Evolutionary conservation across 345 rosid genomes (phyloP), one percentile per base, ranked within the genome.

Genomic region (Linum tenue): DNA sequence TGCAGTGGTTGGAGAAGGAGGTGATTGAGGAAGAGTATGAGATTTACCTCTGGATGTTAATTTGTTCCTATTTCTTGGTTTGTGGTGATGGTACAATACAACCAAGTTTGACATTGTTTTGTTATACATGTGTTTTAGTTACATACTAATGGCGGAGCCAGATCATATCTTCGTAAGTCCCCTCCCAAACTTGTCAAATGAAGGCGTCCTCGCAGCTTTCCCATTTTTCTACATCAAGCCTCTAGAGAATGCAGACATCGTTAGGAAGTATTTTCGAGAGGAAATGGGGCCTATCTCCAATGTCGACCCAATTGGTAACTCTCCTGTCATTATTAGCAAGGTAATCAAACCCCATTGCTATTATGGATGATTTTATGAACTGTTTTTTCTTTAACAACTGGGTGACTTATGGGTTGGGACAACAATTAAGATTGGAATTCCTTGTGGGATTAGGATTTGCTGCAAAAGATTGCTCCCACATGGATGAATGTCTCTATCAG

Each of bases 401-500:
- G 31, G 31, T 22, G 31, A 22, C 31, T 22, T 22, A 22, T 22
- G 31, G 31, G 31, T 22, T 22, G 31, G 31, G 31, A 22, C 31
- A 22, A 22, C 31, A 0, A 22, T 22, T 22, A 22, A 22, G 73
- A 55, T 63, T 67, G 63, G 68, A 17, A 56, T 14, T 64, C 55
- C 57, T 37, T 56, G n/a, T 64, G 55, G 51, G 72, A 62, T 55
- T 64, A 89, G 97, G 90, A 82, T 63, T 87, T 89, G 64, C 89
- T 95, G 55, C 72, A 81, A 80, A 91, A 84, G 80, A 94, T 94
- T 73, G 96, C 97, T 69, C 96, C 99, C 5, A 83, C 96, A 64
- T 94, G 97, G 99, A 95, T 88, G 99, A 95, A 95, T 80, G 79
- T 95, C 66, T 95, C 99, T 14, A 72, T 94, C 81, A 95, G 95